A percentile compares a stretch with the other conserved stretches of the same genome.
phyloP scores from a whole-genome alignment of 1,284 basidiomycete genomes.

The Caloboletus inedulis region DNA sequence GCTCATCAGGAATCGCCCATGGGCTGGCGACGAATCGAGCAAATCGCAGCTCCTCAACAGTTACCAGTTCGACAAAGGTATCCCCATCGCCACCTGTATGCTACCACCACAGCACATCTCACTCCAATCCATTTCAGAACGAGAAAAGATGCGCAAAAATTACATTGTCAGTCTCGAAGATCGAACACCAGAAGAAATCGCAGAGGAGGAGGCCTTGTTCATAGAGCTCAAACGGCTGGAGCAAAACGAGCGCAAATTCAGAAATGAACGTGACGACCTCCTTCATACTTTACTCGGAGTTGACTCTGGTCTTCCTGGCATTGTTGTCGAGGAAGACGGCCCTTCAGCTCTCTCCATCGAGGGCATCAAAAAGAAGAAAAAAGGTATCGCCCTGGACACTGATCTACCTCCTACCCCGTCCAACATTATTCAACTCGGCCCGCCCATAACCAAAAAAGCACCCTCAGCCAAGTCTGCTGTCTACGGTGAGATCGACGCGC shows the following conservation, averaged over 20 bases:
- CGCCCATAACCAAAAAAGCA: conserved; percentile 44
- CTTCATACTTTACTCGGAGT: conserved; percentile 81
- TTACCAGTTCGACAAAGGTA: conserved; percentile 84
- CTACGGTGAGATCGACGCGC: conserved; percentile 46
- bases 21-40: conserved; percentile 72
- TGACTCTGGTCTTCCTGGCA: conserved; percentile 77
- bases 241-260: conserved; percentile 88
- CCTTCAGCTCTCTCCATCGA: conserved; percentile 43
- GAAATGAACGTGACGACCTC: conserved; percentile 87
- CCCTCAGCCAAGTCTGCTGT: conserved; percentile 53
- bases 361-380: conserved; percentile 49
- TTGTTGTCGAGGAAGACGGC: conserved; percentile 62
- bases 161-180: conserved; percentile 85
- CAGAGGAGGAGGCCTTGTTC: conserved; percentile 95
- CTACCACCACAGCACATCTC: neutral
- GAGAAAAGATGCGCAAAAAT: conserved; percentile 86
- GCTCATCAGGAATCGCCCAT: conserved; percentile 80
- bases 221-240: conserved; percentile 93
- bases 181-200: conserved; percentile 85
- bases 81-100: neutral
- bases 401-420: conserved; percentile 59
- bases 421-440: conserved; percentile 40
- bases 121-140: conserved; percentile 48
- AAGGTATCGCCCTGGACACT: conserved; percentile 40
- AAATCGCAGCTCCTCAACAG: conserved; percentile 68